Base-by-base conservation (phyloP, 148 eudicot genomes). In the Heliosperma pusillum region DNA sequence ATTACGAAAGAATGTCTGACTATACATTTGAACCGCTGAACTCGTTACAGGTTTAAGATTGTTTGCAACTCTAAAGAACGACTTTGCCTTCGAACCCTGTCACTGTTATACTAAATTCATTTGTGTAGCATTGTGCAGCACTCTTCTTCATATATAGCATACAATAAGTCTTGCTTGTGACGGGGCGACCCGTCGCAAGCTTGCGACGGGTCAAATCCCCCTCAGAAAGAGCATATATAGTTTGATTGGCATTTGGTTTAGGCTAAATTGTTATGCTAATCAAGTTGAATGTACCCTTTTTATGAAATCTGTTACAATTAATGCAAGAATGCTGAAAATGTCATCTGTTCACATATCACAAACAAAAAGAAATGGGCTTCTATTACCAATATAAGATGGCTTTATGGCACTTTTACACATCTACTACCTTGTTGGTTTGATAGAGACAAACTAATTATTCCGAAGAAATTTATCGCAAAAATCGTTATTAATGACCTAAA, bases 21-120 rank as follows among this genome's bases (percentile, higher is more conserved):
- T n/a, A n/a, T 60, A 91, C 97, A 10, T 42, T 42, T 42, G 5
- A 42, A 42, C 1, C 45, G 9, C 45, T 42, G 9, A 10, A 42
- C 45, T 42, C 45, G 45, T 42, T 42, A 42, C 26, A 4, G 21
- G n/a, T n/a, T n/a, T n/a, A n/a, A n/a, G n/a, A n/a, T n/a, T n/a
- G n/a, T n/a, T n/a, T n/a, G n/a, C n/a, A n/a, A n/a, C n/a, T n/a
- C n/a, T n/a, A n/a, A n/a, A n/a, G n/a, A n/a, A n/a, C n/a, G n/a
- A n/a, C n/a, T n/a, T n/a, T n/a, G n/a, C n/a, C n/a, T n/a, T n/a
- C n/a, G n/a, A n/a, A n/a, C n/a, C n/a, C n/a, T n/a, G n/a, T n/a
- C 52, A 13, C 15, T 47, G 53, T 15, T 15, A 47, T 47, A 3
- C 53, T 47, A 7, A n/a, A 40, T 65, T 33, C 44, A 30, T 17